phyloP scores from a whole-genome alignment of 352 stramenopile genomes.

The Phytophthora sansomeana region DNA sequence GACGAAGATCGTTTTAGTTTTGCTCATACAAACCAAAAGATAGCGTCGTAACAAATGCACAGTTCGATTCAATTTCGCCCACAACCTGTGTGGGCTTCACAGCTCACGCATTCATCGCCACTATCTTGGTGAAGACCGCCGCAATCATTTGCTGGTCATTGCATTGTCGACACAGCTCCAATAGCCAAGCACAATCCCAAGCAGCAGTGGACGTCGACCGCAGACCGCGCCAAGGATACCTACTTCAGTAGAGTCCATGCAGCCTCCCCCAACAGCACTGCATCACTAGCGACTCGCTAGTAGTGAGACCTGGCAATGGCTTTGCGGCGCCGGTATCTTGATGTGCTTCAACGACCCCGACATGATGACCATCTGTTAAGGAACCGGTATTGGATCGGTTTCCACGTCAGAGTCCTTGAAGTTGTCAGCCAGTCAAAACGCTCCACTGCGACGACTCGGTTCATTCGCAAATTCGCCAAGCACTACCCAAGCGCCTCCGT shows the following conservation, averaged over 20 bases:
- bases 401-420: constrained; percentile 30
- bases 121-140: no score
- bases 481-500: constrained; percentile 16
- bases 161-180: not conserved
- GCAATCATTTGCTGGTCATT: constrained; percentile 26
- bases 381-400: no score
- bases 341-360: constrained; percentile 28
- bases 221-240: not conserved
- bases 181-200: not conserved
- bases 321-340: not conserved
- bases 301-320: not conserved
- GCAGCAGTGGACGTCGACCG: not conserved
- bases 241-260: no score
- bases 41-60: no score
- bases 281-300: no score
- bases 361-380: constrained; percentile 27
- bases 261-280: no score
- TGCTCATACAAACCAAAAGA: no score
- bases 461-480: constrained; percentile 28
- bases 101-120: no score
- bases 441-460: constrained; percentile 4
- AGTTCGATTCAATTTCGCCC: no score
- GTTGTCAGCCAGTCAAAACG: constrained; percentile 14
- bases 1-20: no score
- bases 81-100: no score